phyloP scores from a whole-genome alignment of 805 yeast species.

The Starmerella sp. region DNA sequence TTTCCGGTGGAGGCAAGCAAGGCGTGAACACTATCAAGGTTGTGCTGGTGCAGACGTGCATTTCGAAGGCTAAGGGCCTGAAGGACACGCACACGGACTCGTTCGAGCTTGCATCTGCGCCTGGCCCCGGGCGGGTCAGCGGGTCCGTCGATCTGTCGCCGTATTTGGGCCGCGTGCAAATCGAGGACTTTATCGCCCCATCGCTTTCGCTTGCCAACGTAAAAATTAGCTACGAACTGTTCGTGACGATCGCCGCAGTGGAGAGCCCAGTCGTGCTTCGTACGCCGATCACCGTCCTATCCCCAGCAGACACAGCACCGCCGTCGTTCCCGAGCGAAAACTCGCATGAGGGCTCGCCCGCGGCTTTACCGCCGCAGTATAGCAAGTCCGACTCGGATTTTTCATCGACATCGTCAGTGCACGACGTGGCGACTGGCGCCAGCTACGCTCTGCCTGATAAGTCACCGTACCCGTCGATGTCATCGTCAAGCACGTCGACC shows the following conservation, averaged over 20 bases:
- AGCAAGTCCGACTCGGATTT: neutral
- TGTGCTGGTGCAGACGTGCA: neutral
- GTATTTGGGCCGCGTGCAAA: neutral
- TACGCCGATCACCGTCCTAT: constrained; percentile 1
- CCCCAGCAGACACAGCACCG: neutral
- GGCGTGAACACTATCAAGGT: neutral
- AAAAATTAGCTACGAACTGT: neutral
- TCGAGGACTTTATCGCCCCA: neutral
- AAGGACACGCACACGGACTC: neutral
- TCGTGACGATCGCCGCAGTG: neutral
- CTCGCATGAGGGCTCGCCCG: neutral
- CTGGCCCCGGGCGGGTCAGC: neutral
- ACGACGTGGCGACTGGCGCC: neutral
- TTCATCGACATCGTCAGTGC: neutral
- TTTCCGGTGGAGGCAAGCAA: neutral
- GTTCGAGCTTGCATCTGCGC: neutral
- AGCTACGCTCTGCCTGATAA: neutral
- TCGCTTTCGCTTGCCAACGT: neutral
- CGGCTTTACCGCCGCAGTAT: neutral
- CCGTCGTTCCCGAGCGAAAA: neutral
- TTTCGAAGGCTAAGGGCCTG: neutral
- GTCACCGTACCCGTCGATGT: neutral
- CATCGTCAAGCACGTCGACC: no score
- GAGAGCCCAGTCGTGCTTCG: neutral
- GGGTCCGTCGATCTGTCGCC: neutral